These are phyloP conservation scores for Taphrina flavorubra DNA, from an alignment of 1,139 yeast species.

Conservation along the genomic window DNA sequence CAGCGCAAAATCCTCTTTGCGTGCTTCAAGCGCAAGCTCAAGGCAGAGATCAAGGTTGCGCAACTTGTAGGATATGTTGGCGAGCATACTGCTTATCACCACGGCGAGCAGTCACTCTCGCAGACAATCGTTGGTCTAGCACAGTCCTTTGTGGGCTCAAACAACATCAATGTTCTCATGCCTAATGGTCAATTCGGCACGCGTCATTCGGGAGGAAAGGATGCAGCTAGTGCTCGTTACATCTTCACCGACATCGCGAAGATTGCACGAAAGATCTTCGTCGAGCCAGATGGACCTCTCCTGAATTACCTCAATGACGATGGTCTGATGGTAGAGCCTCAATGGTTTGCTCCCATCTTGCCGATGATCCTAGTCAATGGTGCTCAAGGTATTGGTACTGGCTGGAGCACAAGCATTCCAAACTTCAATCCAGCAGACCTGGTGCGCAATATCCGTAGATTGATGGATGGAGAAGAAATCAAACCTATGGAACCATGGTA, in stretches of 20 bases:
- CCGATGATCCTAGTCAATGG: constrained; percentile 96
- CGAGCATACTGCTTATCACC: constrained; percentile 92
- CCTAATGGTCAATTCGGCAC: constrained; percentile 98
- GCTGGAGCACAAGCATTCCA: constrained; percentile 96
- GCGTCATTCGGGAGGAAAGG: constrained; percentile 97
- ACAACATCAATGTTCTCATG: constrained; percentile 78
- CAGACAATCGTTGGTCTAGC: constrained; percentile 94
- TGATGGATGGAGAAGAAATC: constrained; percentile 76
- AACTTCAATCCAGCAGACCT: constrained; percentile 86
- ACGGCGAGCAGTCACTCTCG: constrained; percentile 86
- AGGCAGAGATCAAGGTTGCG: constrained; percentile 82
- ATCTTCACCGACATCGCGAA: constrained; percentile 84
- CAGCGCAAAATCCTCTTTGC: constrained; percentile 93
- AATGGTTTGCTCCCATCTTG: constrained; percentile 88
- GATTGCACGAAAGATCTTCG: constrained; percentile 76
- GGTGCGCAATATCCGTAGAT: constrained; percentile 69
- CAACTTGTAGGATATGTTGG: constrained; percentile 89
- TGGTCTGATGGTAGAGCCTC: constrained; percentile 93
- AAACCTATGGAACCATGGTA: constrained; percentile 90
- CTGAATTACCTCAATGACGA: constrained; percentile 87
- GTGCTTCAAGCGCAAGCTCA: constrained; percentile 80
- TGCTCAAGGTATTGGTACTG: constrained; percentile 98
- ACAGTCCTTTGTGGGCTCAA: constrained; percentile 92
- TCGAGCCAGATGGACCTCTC: constrained; percentile 79
- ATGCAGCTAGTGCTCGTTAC: constrained; percentile 98